phyloP scores from a whole-genome alignment of 1,139 yeast genomes.

The Lipomyces yarrowii region DNA sequence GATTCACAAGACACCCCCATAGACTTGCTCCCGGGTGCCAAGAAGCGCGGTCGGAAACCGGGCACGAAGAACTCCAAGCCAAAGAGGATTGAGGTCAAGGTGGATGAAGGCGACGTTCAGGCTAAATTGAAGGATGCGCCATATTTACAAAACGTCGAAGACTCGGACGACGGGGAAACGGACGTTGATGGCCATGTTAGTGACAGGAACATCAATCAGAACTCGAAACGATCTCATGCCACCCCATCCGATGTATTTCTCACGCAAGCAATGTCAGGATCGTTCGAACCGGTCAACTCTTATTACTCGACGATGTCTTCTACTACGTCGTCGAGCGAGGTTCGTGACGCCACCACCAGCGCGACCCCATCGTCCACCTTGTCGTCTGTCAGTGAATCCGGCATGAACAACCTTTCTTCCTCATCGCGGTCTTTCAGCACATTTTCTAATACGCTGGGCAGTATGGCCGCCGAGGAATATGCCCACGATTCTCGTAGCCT shows the following conservation, averaged over 20 bases:
- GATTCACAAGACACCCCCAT: constrained; percentile 3
- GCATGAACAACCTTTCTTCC: background rate
- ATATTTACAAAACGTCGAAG: background rate
- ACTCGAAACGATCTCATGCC: background rate
- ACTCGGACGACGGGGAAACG: background rate
- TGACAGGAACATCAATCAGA: background rate
- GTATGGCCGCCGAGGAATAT: background rate
- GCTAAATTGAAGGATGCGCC: background rate
- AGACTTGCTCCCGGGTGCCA: constrained; percentile 2
- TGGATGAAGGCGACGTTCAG: background rate
- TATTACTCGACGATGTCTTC: background rate
- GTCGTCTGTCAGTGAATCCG: background rate
- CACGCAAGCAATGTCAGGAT: background rate
- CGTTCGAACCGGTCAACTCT: constrained; percentile 3
- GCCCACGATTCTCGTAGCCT: background rate
- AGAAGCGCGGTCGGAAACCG: constrained; percentile 19
- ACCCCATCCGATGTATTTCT: constrained; percentile 3
- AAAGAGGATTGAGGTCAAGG: background rate
- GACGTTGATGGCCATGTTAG: background rate
- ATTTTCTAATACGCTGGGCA: background rate
- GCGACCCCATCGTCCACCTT: background rate
- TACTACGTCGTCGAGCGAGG: background rate
- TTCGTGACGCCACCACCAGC: background rate
- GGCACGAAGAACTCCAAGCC: constrained; percentile 8
- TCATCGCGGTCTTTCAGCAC: background rate